Evolutionary conservation across 2,329 filamentous ascomycete genomes (phyloP).

Genomic region (Stagonosporopsis vannaccii): DNA sequence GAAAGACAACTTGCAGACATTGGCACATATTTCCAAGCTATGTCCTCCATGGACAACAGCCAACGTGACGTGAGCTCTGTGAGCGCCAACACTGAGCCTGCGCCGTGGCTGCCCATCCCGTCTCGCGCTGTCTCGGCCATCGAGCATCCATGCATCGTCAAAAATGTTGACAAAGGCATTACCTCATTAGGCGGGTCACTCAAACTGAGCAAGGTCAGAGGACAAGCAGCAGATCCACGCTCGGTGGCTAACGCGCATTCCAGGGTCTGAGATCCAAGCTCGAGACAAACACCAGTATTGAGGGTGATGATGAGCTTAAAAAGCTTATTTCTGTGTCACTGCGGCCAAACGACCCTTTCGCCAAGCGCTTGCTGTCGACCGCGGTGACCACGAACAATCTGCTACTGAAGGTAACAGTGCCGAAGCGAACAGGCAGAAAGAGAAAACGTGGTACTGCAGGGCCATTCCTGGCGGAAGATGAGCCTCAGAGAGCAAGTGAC

Average conservation of each 20-base stretch:
- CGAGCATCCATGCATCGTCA: slow-evolving; percentile 72
- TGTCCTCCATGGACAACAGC: slow-evolving; percentile 22
- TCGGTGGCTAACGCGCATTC: slow-evolving; percentile 19
- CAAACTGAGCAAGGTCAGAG: slow-evolving; percentile 61
- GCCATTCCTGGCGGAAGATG: slow-evolving; percentile 60
- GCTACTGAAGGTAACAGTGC: slow-evolving; percentile 84
- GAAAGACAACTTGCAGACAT: slow-evolving; percentile 11
- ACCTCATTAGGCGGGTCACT: slow-evolving; percentile 66
- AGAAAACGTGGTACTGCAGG: slow-evolving; percentile 79
- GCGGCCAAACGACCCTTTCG: slow-evolving; percentile 78
- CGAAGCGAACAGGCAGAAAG: slow-evolving; percentile 84
- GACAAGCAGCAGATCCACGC: slow-evolving; percentile 9
- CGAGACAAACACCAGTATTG: slow-evolving; percentile 30
- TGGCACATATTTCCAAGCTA: slow-evolving; percentile 5
- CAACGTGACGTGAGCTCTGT: slow-evolving; percentile 6
- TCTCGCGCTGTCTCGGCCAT: slow-evolving; percentile 64
- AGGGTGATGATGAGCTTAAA: slow-evolving; percentile 50
- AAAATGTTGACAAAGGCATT: slow-evolving; percentile 69
- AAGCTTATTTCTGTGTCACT: slow-evolving; percentile 73
- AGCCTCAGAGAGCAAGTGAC: slow-evolving; percentile 5
- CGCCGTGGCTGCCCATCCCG: slow-evolving; percentile 61
- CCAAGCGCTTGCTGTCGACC: slow-evolving; percentile 79
- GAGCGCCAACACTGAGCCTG: slow-evolving; percentile 17
- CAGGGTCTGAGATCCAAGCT: slow-evolving; percentile 41
- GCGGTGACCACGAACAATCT: slow-evolving; percentile 81